These are phyloP conservation scores for Aurantiochytrium sp. DNA, from an alignment of 108 stramenopile species.

Conservation along the genomic window DNA sequence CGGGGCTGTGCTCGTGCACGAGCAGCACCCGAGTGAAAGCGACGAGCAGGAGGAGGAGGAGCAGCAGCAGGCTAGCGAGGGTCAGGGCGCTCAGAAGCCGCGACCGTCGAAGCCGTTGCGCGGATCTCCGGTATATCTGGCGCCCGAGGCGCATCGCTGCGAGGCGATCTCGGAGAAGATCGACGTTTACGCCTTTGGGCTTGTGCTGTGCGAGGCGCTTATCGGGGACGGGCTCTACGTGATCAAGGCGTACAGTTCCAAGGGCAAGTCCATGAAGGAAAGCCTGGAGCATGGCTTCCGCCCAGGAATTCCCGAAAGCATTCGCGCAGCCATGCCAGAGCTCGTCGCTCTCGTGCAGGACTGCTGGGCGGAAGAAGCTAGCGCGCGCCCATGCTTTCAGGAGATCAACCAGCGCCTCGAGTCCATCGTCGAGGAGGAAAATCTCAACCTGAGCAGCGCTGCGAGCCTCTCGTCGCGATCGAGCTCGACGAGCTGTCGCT, in stretches of 20 bases:
- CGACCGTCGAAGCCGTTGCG: too few relatives aligned
- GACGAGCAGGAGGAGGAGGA: too few relatives aligned
- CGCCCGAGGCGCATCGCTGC: slow-evolving; percentile 88
- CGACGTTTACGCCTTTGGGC: slow-evolving; percentile 94
- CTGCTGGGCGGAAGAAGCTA: slow-evolving; percentile 85
- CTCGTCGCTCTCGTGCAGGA: slow-evolving; percentile 86
- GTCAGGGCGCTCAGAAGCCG: too few relatives aligned
- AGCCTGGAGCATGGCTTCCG: slow-evolving; percentile 89
- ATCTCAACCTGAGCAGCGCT: not conserved
- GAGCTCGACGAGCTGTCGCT: too few relatives aligned
- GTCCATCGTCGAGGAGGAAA: slow-evolving; percentile 40
- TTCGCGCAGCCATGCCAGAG: slow-evolving; percentile 50
- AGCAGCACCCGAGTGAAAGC: too few relatives aligned
- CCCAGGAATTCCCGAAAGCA: slow-evolving; percentile 74
- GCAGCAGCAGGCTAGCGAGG: slow-evolving; percentile 34
- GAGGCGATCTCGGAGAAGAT: slow-evolving; percentile 73
- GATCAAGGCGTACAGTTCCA: slow-evolving; percentile 61
- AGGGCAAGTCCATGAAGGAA: slow-evolving; percentile 87
- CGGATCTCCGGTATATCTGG: slow-evolving; percentile 93
- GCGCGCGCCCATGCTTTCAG: slow-evolving; percentile 73
- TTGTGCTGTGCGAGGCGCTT: slow-evolving; percentile 90
- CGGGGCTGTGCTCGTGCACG: too few relatives aligned
- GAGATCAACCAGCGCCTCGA: slow-evolving; percentile 74
- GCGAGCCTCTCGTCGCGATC: too few relatives aligned
- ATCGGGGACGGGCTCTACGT: slow-evolving; percentile 87